Conservation (phyloP, 495 filamentous ascomycete genomes). For the Talaromyces borbonicus region DNA sequence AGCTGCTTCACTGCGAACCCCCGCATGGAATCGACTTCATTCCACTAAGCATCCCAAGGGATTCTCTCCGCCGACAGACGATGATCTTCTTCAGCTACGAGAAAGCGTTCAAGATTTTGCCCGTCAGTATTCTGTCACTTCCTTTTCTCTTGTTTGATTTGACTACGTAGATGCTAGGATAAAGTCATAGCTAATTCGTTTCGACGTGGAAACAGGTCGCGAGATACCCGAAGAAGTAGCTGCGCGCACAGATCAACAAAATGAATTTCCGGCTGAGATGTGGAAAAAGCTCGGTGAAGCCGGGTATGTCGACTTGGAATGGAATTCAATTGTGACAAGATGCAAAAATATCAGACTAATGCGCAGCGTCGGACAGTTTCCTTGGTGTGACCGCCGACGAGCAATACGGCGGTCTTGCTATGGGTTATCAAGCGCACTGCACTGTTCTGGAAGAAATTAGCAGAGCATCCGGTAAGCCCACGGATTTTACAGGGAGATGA, state of each 20-base stretch:
- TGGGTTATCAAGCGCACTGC: conserved; percentile 97
- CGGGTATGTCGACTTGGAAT: conserved; percentile 38
- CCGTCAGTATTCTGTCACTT: conserved; percentile 25
- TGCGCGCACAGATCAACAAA: conserved; percentile 65
- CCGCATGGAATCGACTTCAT: conserved; percentile 23
- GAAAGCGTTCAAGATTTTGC: conserved; percentile 91
- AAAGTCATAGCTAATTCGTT: not conserved
- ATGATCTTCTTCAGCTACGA: conserved; percentile 74
- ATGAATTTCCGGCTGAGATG: conserved; percentile 85
- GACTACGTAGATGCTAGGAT: too few species aligned
- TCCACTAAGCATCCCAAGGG: conserved; percentile 79
- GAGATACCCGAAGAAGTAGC: conserved; percentile 77
- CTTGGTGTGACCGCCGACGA: conserved; percentile 93
- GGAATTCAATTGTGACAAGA: conserved; percentile 10
- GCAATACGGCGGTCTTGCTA: conserved; percentile 77
- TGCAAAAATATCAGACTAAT: not conserved
- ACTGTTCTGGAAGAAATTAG: conserved; percentile 88
- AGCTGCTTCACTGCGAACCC: conserved; percentile 14
- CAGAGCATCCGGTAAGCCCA: conserved; percentile 46
- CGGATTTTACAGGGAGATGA: not conserved
- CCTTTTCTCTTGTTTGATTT: too few species aligned
- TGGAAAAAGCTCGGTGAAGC: conserved; percentile 91
- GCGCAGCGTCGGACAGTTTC: conserved; percentile 37
- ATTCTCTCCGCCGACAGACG: conserved; percentile 64
- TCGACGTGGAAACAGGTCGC: conserved; percentile 20